Evolutionary conservation across 345 rosid species (phyloP), one percentile per base, ranked within the genome.

Genomic region (Cardamine resedifolia): DNA sequence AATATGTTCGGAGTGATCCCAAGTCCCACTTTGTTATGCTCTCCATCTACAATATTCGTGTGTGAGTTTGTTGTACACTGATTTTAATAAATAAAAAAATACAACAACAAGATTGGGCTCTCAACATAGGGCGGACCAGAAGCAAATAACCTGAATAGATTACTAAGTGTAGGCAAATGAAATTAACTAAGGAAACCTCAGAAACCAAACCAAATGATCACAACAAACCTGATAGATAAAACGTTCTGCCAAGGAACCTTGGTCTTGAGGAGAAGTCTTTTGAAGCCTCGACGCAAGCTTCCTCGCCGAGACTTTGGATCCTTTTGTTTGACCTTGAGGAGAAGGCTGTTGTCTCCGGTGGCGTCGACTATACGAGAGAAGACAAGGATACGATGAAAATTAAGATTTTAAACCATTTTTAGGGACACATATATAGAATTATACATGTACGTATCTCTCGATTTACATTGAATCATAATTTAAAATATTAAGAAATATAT

Each of bases 161-260:
- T 36, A 3, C 41, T 11, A 39, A 39, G 44, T 39, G 44, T 39
- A 39, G 7, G 44, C 44, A 39, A 39, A 39, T 14, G 44, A 39
- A 51, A 7, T 52, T 19, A 14, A 64, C 11, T 30, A 44, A 56
- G 27, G 19, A 56, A 9, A 38, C 30, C 30, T 62, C 55, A 26
- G 47, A 68, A n/a, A 27, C 57, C 43, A 70, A 67, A 67, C 27
- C 19, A 58, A 19, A 59, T 50, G 52, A 66, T 49, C 67, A n/a
- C n/a, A n/a, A 58, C 55, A 38, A 28, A 90, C 89, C 91, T 84
- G 85, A 78, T 81, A 78, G 78, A 93, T 88, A 71, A 79, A 68
- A 15, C 76, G 79, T 24, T 57, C 50, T 53, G 78, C 72, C 34
- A 73, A 68, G 2, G 52, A 48, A 45, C 56, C 81, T 30, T 76